Evolutionary conservation across 768 basidiomycete genomes (phyloP).

Genomic region (Leccinellum luteum): DNA sequence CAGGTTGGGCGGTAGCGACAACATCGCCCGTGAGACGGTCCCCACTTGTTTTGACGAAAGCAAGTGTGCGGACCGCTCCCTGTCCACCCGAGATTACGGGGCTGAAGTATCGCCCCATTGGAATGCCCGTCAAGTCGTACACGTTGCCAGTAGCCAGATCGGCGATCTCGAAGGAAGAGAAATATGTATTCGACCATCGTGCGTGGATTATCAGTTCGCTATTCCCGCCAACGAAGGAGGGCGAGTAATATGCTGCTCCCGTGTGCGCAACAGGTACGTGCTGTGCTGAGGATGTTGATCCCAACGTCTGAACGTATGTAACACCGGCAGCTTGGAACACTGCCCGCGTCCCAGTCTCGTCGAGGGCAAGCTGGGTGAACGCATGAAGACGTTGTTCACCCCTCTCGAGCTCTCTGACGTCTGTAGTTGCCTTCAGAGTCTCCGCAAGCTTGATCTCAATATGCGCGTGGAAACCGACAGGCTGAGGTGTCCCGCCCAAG

Average conservation of each 20-base stretch:
- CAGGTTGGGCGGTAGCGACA: conserved; percentile 60
- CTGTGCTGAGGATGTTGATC: conserved; percentile 33
- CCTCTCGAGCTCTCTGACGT: conserved; percentile 54
- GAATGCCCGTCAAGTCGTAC: conserved; percentile 53
- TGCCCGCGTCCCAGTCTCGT: conserved; percentile 50
- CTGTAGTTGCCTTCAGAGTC: conserved; percentile 46
- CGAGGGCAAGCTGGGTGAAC: conserved; percentile 58
- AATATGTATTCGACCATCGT: conserved; percentile 64
- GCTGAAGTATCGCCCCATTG: conserved; percentile 63
- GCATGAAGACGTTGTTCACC: conserved; percentile 57
- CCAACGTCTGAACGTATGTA: conserved; percentile 26
- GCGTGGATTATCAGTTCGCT: conserved; percentile 55
- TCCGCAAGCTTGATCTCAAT: conserved; percentile 65
- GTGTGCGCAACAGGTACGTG: conserved; percentile 47
- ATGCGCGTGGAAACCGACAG: conserved; percentile 58
- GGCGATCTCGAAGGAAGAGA: conserved; percentile 65
- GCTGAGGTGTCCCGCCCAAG: conserved; percentile 36
- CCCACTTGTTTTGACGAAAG: conserved; percentile 63
- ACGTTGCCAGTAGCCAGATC: conserved; percentile 43
- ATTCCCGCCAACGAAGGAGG: conserved; percentile 47
- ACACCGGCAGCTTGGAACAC: conserved; percentile 68
- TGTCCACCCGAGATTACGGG: conserved; percentile 49
- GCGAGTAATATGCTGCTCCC: conserved; percentile 60
- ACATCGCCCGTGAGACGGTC: conserved; percentile 59
- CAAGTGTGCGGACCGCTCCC: conserved; percentile 46